Conservation (phyloP, 441 rosid species). For the Cnidoscolus chayamansa region DNA sequence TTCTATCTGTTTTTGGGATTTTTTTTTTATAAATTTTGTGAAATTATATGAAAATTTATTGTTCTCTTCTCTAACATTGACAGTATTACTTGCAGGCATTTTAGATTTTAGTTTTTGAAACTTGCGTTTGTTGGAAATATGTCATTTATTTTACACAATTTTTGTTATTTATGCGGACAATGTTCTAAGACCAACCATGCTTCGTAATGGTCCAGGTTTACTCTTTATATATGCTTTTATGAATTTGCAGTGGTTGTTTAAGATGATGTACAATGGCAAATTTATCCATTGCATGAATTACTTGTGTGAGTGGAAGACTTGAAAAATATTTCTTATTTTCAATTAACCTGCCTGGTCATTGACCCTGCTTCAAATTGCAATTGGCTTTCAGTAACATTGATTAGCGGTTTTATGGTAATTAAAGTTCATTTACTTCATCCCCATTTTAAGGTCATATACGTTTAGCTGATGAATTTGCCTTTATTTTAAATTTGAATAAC, state of each 20-base stretch:
- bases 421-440: not conserved
- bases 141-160: too few species aligned
- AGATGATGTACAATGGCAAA: too few species aligned
- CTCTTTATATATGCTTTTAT: not conserved
- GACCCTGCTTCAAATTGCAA: not conserved
- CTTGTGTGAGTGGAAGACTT: too few species aligned
- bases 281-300: too few species aligned
- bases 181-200: too few species aligned
- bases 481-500: constrained; percentile 16
- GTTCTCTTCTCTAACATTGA: too few species aligned
- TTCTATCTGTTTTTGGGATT: not conserved
- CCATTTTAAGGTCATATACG: not conserved
- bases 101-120: not conserved
- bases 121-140: not conserved
- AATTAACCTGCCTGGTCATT: too few species aligned
- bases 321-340: too few species aligned
- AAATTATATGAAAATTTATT: not conserved
- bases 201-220: too few species aligned
- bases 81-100: too few species aligned
- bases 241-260: not conserved
- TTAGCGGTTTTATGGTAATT: too few species aligned
- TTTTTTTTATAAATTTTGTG: not conserved
- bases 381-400: not conserved
- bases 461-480: constrained; percentile 8
- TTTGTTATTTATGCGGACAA: too few species aligned